Percentiles rank a stretch among this genome's conserved stretches.
These are phyloP conservation scores for Amanita phalloides DNA, from an alignment of 768 basidiomycete species.

Conservation along the genomic window DNA sequence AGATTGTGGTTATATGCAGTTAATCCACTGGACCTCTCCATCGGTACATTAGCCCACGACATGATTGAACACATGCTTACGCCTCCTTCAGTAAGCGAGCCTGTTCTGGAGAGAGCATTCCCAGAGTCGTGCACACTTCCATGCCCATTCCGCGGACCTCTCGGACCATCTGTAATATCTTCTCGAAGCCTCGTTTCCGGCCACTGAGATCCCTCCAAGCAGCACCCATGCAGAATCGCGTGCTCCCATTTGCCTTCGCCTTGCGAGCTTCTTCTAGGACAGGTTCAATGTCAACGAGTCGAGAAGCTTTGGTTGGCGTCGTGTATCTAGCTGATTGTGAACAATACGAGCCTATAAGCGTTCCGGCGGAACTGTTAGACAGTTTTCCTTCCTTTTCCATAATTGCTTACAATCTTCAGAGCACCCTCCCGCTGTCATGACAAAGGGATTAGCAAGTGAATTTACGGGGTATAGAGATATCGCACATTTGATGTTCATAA, in stretches of 20 bases:
- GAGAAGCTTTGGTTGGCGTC: constrained; percentile 82
- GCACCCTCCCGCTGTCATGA: constrained; percentile 78
- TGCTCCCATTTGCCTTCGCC: constrained; percentile 94
- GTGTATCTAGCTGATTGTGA: constrained; percentile 94
- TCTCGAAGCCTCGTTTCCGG: constrained; percentile 87
- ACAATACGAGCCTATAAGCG: constrained; percentile 76
- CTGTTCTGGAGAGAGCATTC: constrained; percentile 93
- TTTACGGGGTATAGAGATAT: constrained; percentile 11
- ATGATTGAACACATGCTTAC: constrained; percentile 29
- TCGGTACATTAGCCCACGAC: constrained; percentile 7
- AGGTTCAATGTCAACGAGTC: constrained; percentile 80
- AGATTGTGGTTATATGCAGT: constrained; percentile 99
- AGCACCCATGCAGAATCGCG: constrained; percentile 98
- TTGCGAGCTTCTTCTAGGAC: constrained; percentile 88
- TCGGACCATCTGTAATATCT: constrained; percentile 86
- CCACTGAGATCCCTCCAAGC: constrained; percentile 95
- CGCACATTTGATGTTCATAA: constrained; percentile 98
- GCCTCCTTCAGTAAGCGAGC: constrained; percentile 88
- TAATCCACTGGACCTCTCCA: constrained; percentile 47
- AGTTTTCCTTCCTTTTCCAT: constrained; percentile 1
- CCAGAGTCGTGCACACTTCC: constrained; percentile 98
- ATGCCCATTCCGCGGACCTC: constrained; percentile 92
- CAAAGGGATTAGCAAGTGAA: constrained; percentile 12
- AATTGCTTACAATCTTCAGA: constrained; percentile 77
- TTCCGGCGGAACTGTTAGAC: neutral